Base-by-base conservation (phyloP, 148 eudicot genomes). In the Fallopia convolvulus region DNA sequence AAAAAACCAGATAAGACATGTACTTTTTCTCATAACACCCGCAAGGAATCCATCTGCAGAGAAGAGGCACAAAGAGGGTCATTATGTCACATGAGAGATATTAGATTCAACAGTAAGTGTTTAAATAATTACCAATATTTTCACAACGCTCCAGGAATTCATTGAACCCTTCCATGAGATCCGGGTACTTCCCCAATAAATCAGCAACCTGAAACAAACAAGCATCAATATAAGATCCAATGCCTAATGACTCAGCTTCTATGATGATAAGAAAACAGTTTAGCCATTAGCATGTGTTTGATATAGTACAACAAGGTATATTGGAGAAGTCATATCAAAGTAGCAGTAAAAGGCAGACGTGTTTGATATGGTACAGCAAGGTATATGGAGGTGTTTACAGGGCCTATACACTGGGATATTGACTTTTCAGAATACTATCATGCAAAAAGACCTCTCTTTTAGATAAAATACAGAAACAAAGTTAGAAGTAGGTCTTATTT, bases 91-190 rank as follows among this genome's bases (percentile, higher is more conserved):
- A 76, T n/a, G 15, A 55, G 6, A 46, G 18, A 44, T 23, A 44
- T 12, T 46, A 60, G 74, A 23, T 4, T 13, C 1, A 9, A 14
- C 3, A 75, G 49, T 55, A 46, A 5, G 70, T 6, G 39, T 60
- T 75, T 63, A 56, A 77, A 26, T 13, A 21, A 60, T 79, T 86
- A 96, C 99, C 94, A 20, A 89, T 89, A 81, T 86, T 88, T 83
- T 96, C 99, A 81, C 92, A 93, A 11, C 85, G 94, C 84, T 89
- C 94, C 83, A 96, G 79, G 80, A 93, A 96, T 74, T 93, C 90
- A 84, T 86, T 88, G 79, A 95, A 95, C n/a, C 99, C 99, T 63
- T 91, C 94, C 97, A 95, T 91, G 74, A 95, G 99, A 86, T 88
- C 99, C 10, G 98, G 91, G 84, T 85, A 82, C 81, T 88, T 90